Evolutionary conservation across 208 protist species (phyloP).

Genomic region (Wallacemonas sp.): DNA sequence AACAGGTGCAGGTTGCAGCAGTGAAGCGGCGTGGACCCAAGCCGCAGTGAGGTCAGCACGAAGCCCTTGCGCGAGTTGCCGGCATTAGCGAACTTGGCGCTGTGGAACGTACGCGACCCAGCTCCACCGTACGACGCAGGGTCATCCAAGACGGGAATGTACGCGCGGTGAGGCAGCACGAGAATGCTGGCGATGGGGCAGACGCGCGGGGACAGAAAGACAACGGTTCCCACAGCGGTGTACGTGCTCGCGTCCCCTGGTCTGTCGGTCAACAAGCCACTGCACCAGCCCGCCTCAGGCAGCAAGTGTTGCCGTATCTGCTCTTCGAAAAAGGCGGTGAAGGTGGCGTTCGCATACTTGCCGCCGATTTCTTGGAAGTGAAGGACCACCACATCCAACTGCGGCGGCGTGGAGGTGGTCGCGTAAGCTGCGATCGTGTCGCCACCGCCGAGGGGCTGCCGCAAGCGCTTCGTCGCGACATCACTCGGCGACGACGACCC

Average conservation of each 20-base stretch:
- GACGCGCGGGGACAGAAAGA: constrained; percentile 75
- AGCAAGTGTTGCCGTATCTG: constrained; percentile 34
- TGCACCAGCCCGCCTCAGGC: constrained; percentile 75
- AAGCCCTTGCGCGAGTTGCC: constrained; percentile 72
- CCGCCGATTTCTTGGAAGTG: constrained; percentile 87
- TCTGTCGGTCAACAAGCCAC: constrained; percentile 73
- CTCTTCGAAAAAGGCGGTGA: constrained; percentile 53
- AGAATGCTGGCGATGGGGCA: constrained; percentile 72
- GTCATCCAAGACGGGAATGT: constrained; percentile 71
- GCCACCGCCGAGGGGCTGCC: background rate
- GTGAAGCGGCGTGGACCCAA: constrained; percentile 64
- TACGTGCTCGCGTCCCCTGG: constrained; percentile 30
- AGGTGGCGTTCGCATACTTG: constrained; percentile 45
- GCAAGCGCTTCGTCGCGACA: no score
- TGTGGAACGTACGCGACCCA: constrained; percentile 44
- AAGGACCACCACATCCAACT: constrained; percentile 78
- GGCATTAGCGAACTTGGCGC: constrained; percentile 54
- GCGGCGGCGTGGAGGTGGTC: constrained; percentile 25
- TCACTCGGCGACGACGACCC: background rate
- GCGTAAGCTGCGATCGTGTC: constrained; percentile 12
- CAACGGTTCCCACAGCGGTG: constrained; percentile 64
- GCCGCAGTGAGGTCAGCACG: constrained; percentile 65
- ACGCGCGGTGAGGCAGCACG: constrained; percentile 76
- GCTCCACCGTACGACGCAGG: constrained; percentile 70
- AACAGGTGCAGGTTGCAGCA: constrained; percentile 74